These are phyloP conservation scores for Diaporthe batatas DNA, from an alignment of 2,329 filamentous ascomycete species.

Conservation along the genomic window DNA sequence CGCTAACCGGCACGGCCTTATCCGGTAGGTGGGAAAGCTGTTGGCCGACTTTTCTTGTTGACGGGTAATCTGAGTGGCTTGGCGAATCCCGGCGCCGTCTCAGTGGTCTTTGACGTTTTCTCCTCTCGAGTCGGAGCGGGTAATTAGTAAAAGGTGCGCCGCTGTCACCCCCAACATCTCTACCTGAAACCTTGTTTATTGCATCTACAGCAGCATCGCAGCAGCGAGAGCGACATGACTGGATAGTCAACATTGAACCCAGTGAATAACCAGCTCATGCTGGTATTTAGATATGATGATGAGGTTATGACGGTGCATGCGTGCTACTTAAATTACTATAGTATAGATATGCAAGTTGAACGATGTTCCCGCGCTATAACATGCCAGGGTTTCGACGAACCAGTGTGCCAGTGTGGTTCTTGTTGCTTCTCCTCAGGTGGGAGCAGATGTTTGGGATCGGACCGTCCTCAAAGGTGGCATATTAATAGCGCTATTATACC, in stretches of 20 bases:
- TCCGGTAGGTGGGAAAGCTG: constrained; percentile 30
- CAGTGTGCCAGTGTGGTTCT: neutral
- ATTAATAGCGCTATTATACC: neutral
- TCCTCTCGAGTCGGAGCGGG: neutral
- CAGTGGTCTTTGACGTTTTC: neutral
- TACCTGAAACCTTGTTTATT: constrained; percentile 17
- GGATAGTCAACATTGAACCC: neutral
- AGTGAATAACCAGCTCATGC: too few species aligned
- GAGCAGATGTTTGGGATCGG: neutral
- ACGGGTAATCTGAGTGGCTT: constrained; percentile 20
- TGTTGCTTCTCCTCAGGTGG: neutral
- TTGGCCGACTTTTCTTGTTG: neutral
- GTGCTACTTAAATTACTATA: neutral
- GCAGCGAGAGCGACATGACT: neutral
- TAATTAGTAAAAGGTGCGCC: constrained; percentile 1
- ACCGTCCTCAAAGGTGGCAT: neutral
- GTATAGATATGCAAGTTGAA: neutral
- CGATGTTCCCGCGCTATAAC: neutral
- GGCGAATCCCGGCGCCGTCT: constrained; percentile 1
- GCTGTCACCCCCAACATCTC: constrained; percentile 7
- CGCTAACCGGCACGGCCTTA: neutral
- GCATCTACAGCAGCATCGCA: neutral
- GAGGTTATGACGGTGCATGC: neutral
- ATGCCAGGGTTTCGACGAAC: neutral
- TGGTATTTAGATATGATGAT: neutral